These are phyloP conservation scores for Penicillium brevicompactum DNA, from an alignment of 2,329 filamentous ascomycete species.

Conservation along the genomic window DNA sequence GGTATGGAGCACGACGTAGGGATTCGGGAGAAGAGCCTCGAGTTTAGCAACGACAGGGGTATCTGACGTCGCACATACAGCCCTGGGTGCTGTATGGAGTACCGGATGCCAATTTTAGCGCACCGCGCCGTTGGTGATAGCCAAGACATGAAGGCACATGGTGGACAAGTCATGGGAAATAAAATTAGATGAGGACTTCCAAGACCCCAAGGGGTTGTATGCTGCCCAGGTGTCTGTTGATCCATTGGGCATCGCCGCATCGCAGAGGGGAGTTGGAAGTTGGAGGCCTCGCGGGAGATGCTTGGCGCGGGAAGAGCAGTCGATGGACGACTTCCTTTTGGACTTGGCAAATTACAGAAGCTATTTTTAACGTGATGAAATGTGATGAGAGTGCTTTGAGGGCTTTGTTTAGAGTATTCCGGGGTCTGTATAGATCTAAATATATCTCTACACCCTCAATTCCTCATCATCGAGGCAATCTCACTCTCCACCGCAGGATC, in stretches of 20 bases:
- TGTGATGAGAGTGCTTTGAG: background rate
- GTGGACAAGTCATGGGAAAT: no score
- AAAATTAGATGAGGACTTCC: background rate
- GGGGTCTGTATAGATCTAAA: background rate
- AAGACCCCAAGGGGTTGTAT: no score
- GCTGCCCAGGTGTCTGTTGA: no score
- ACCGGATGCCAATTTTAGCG: background rate
- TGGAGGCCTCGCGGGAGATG: background rate
- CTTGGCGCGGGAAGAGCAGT: constrained; percentile 7
- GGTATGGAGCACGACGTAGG: background rate
- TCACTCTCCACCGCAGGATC: background rate
- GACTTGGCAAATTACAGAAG: no score
- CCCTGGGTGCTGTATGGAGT: background rate
- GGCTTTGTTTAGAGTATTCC: background rate
- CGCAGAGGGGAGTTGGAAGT: background rate
- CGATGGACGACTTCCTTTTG: background rate
- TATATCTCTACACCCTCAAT: background rate
- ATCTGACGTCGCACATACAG: background rate
- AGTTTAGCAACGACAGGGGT: background rate
- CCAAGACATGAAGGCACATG: background rate
- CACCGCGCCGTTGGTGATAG: background rate
- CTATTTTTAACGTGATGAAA: constrained; percentile 3
- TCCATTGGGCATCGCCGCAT: background rate
- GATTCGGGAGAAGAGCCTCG: no score
- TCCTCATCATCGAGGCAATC: constrained; percentile 13